A percentile compares a stretch with the other conserved stretches of the same genome.
phyloP scores from a whole-genome alignment of 495 filamentous ascomycete species.

The Aspergillus sclerotiicarbonarius region DNA sequence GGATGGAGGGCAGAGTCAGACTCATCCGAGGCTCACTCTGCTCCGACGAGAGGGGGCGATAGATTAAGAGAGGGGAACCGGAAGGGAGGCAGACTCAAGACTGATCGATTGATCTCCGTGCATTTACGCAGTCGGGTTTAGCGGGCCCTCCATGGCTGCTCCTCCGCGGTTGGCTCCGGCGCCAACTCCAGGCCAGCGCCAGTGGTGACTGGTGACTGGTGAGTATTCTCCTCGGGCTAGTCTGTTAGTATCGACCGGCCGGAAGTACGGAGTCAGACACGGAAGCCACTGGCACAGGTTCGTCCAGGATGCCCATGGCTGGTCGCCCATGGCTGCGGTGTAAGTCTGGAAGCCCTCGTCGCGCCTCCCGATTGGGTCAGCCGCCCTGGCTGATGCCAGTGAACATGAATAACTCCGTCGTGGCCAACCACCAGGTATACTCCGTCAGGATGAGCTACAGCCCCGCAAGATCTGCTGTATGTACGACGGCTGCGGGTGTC shows the following conservation, averaged over 20 bases:
- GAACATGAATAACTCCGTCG: not conserved
- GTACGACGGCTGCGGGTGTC: constrained; percentile 30
- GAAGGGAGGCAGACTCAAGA: not conserved
- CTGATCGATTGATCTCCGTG: constrained; percentile 4
- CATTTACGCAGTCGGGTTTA: constrained; percentile 17
- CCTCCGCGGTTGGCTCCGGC: constrained; percentile 10
- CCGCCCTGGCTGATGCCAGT: not conserved
- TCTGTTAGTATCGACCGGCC: no score
- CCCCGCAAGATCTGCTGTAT: constrained; percentile 27
- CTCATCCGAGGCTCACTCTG: no score
- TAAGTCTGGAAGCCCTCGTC: not conserved
- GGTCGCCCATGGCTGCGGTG: not conserved
- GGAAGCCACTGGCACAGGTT: not conserved
- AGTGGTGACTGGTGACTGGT: no score
- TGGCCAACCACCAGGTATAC: not conserved
- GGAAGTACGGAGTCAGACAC: not conserved
- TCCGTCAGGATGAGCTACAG: constrained; percentile 7
- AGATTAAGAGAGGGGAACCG: not conserved
- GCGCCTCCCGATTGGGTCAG: not conserved
- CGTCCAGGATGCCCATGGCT: not conserved
- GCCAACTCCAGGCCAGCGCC: not conserved
- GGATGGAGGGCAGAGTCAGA: no score
- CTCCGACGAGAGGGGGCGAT: not conserved
- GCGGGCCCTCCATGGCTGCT: constrained; percentile 1
- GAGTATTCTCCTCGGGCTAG: no score